Base-by-base conservation (phyloP, 345 rosid genomes). In the Cochlearia excelsa region DNA sequence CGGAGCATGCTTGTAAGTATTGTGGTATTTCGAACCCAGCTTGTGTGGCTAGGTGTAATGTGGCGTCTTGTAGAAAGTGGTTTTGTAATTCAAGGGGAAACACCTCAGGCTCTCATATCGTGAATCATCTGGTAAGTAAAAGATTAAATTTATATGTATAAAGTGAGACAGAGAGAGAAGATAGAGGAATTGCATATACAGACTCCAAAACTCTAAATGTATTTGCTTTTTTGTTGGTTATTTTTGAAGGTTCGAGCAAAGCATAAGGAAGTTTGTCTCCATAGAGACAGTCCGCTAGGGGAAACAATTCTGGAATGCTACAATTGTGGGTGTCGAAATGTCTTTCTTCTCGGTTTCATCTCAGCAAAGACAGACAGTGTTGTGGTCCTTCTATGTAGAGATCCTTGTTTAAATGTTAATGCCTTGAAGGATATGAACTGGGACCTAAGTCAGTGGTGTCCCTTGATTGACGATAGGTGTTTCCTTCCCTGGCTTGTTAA, bases 401-500 rank as follows among this genome's bases (percentile, higher is more conserved):
- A 94, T 53, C 99, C 99, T 34, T 94, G 99, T 77, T 82, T 94
- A 80, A 94, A 75, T 59, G 97, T 94, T 23, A 94, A 94, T 76
- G 99, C 99, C 35, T 70, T 94, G 78, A 94, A 94, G 82, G 99
- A 94, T 82, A 87, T 94, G 99, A 94, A 90, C 51, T 94, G 99
- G 99, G 99, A 94, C 71, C 75, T 90, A 59, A 94, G 99, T 75
- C 97, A 94, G 69, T 94, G 99, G 99, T 90, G 96, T 62, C 97
- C 99, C 54, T 80, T 94, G 67, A 94, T 94, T 72, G 99, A 94
- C 63, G 99, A 94, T 73, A 87, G 99, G 72, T 94, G 99, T 77
- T 94, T 94, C 73, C 72, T 94, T 56, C 96, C 86, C 63, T 94
- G 99, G 99, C 93, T 94, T 71, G 97, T 94, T 41, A 94, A 94